phyloP scores from a whole-genome alignment of 257 asterid species.

The Dorcoceras hygrometricum region DNA sequence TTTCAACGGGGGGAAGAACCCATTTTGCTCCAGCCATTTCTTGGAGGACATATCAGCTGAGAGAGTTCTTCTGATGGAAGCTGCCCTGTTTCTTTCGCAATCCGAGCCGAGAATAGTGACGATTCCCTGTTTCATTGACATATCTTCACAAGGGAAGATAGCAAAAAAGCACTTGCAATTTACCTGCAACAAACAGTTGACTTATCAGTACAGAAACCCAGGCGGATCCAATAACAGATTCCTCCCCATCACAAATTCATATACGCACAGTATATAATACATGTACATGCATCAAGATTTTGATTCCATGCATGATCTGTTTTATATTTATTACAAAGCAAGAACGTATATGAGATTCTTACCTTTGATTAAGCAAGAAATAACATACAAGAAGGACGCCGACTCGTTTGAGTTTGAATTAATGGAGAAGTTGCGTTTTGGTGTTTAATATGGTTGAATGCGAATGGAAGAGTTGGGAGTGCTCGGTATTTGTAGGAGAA shows the following conservation, averaged over 20 bases:
- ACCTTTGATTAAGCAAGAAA: slow-evolving; percentile 45
- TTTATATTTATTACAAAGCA: not conserved
- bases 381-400: slow-evolving; percentile 32
- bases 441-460: slow-evolving; percentile 31
- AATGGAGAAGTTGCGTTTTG: not conserved
- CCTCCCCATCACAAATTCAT: not conserved
- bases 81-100: slow-evolving; percentile 11
- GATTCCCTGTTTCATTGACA: slow-evolving; percentile 56
- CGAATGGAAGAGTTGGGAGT: slow-evolving; percentile 39
- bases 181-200: not conserved
- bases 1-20: slow-evolving; percentile 33
- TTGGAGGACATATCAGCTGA: slow-evolving; percentile 63
- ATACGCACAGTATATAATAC: not conserved
- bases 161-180: not conserved
- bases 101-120: slow-evolving; percentile 72
- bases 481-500: slow-evolving; percentile 59
- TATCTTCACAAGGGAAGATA: slow-evolving; percentile 6
- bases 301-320: not conserved
- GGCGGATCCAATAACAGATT: too few species aligned
- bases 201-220: not conserved
- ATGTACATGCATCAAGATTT: not conserved
- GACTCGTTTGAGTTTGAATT: not conserved
- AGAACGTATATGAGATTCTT: not conserved
- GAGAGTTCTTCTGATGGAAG: slow-evolving; percentile 58
- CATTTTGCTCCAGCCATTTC: slow-evolving; percentile 49